Base-by-base conservation (phyloP, 2,329 filamentous ascomycete species). In the Pestalotiopsis sp. region DNA sequence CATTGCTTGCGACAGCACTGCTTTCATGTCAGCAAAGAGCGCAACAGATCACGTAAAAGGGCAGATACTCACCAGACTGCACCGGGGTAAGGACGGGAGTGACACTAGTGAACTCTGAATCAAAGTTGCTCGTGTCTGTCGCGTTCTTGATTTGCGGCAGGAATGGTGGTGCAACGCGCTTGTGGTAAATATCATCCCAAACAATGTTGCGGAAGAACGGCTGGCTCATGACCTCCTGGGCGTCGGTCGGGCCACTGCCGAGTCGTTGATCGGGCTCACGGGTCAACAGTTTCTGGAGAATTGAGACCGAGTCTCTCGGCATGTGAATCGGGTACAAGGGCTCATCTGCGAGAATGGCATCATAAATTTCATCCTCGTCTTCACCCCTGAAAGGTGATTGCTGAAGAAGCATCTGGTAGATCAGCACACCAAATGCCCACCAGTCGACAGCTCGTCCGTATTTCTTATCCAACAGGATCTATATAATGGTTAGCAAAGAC, bases 121-220 rank as follows among this genome's bases (percentile, higher is more conserved):
- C 96, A 80, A 99, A 99, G 83, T 99, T 99, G 86, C 94, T 98
- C n/a, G 96, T 99, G 83, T 99, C 96, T 57, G 96, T 98, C 9
- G 94, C 88, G 78, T 88, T 97, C 81, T 92, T 96, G 75, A 99
- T 97, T 48, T 89, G 89, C 20, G 96, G 96, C 80, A 94, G 81
- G 84, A 98, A 98, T 0, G 96, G 96, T 66, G 96, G 92, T 65
- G 90, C 88, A 22, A 98, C 89, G 44, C 94, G 89, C 88, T 98
- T 99, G 83, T 98, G 89, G 80, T 98, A 98, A 70, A 99, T 94
- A 77, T 99, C 96, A 72, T 99, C 96, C 96, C 96, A 99, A 81
- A 96, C 97, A 79, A 98, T 93, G 78, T 96, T 97, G 70, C 94
- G 88, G 85, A 99, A 99, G 86, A 99, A 99, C 1, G 96, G 93